phyloP scores from a whole-genome alignment of 2,329 filamentous ascomycete species.

The Colletotrichum lindemuthianum region DNA sequence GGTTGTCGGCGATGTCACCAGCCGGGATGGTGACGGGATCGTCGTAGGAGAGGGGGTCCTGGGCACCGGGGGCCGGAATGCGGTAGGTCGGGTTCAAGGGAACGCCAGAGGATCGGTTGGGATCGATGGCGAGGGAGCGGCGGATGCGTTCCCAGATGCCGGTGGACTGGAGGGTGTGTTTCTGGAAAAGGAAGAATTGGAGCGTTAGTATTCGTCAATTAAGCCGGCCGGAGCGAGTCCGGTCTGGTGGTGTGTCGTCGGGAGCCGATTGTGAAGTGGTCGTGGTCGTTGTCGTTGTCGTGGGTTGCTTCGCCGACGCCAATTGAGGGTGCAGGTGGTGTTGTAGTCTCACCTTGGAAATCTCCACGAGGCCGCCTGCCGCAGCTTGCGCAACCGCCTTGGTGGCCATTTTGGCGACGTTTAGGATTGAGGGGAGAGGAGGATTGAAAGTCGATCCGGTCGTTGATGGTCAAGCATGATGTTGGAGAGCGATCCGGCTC shows the following conservation, averaged over 20 bases:
- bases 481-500: slow-evolving; percentile 30
- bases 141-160: slow-evolving; percentile 91
- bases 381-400: slow-evolving; percentile 67
- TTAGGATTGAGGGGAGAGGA: slow-evolving; percentile 33
- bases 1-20: slow-evolving; percentile 88
- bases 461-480: slow-evolving; percentile 24
- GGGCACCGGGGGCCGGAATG: slow-evolving; percentile 80
- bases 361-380: slow-evolving; percentile 61
- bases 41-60: slow-evolving; percentile 77
- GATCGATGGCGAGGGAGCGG: slow-evolving; percentile 80
- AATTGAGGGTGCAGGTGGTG: slow-evolving; percentile 4
- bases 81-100: slow-evolving; percentile 94
- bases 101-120: slow-evolving; percentile 88
- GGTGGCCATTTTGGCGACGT: slow-evolving; percentile 64
- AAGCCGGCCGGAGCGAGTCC: not conserved
- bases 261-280: not conserved
- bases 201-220: too few species aligned
- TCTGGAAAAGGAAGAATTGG: slow-evolving; percentile 62
- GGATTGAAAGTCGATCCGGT: slow-evolving; percentile 14
- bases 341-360: slow-evolving; percentile 64
- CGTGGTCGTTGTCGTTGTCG: not conserved
- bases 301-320: slow-evolving; percentile 8
- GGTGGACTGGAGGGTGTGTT: slow-evolving; percentile 92
- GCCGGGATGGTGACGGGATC: slow-evolving; percentile 88
- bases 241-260: slow-evolving; percentile 33